These are phyloP conservation scores for Myriosclerotinia curreyana DNA, from an alignment of 2,329 filamentous ascomycete species.

Conservation along the genomic window DNA sequence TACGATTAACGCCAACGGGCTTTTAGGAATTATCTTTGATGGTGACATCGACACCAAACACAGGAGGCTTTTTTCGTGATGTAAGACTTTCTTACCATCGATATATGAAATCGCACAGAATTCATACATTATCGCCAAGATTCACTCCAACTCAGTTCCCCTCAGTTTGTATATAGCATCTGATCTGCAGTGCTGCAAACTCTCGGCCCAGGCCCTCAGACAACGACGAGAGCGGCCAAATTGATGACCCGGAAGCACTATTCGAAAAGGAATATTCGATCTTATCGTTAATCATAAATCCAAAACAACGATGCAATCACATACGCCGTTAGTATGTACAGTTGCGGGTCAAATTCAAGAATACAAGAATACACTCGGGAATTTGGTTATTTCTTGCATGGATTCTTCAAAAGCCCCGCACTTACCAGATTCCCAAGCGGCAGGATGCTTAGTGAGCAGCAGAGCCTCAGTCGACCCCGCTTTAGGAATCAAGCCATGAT, in stretches of 20 bases:
- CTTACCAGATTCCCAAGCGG: not conserved
- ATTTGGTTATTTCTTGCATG: not conserved
- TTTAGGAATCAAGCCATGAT: not conserved
- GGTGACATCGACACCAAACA: not conserved
- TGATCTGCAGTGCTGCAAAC: not conserved
- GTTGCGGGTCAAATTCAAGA: not conserved
- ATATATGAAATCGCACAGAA: not conserved
- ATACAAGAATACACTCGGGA: not conserved
- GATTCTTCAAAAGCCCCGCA: not conserved
- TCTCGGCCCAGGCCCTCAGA: not conserved
- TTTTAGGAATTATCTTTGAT: not conserved
- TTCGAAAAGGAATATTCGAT: not conserved
- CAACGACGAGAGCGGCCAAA: not conserved
- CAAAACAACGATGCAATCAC: not conserved
- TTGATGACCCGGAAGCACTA: not conserved
- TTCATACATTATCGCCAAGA: not conserved
- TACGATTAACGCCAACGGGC: not conserved
- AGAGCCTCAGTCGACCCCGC: conserved; percentile 6
- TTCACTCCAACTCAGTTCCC: not conserved
- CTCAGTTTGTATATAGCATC: not conserved
- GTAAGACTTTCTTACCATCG: not conserved
- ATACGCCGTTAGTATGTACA: not conserved
- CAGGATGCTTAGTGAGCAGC: not conserved
- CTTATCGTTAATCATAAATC: not conserved
- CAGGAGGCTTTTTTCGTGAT: not conserved